Conservation (phyloP, 2,329 filamentous ascomycete genomes). For the Botrytis tulipae region DNA sequence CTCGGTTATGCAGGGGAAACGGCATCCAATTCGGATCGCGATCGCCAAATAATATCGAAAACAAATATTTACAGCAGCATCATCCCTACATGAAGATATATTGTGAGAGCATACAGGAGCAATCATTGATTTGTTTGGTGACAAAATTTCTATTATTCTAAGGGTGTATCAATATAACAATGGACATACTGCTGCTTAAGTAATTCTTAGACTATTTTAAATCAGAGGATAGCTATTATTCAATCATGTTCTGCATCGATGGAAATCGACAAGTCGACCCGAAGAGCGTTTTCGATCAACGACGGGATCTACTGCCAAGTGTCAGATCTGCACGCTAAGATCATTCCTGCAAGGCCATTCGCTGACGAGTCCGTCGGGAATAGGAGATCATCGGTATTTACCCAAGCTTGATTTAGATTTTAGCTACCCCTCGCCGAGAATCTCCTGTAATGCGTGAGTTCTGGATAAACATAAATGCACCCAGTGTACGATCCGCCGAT, state of each 20-base stretch:
- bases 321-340: background rate
- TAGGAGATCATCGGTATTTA: background rate
- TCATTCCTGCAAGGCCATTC: background rate
- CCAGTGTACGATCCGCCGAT: background rate
- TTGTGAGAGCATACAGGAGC: background rate
- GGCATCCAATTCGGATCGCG: background rate
- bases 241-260: background rate
- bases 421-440: background rate
- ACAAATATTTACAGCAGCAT: background rate
- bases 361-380: background rate
- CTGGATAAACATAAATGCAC: background rate
- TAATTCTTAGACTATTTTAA: background rate
- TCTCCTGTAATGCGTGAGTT: background rate
- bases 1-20: background rate
- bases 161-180: background rate
- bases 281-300: background rate
- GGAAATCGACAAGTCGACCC: background rate
- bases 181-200: background rate
- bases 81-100: background rate
- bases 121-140: no score
- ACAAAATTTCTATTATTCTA: background rate
- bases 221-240: background rate
- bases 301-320: background rate
- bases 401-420: background rate
- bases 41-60: background rate